These are phyloP conservation scores for Phanerodontia chrysosporium DNA, from an alignment of 768 basidiomycete species.

Conservation along the genomic window DNA sequence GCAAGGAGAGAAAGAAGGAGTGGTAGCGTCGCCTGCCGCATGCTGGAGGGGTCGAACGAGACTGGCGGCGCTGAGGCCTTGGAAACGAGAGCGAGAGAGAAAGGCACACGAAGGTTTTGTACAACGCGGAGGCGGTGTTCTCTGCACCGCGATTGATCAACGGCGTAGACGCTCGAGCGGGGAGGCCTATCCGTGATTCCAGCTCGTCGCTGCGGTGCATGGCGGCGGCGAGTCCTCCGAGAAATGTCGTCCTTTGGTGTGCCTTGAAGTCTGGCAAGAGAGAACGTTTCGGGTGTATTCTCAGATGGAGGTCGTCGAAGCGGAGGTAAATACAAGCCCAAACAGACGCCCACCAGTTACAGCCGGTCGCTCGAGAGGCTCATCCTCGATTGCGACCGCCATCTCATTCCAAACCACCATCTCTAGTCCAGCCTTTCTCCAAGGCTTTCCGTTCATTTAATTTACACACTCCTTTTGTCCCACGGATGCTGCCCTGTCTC, in stretches of 20 bases:
- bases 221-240: background rate
- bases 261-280: too few relatives aligned
- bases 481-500: conserved; percentile 20
- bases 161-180: background rate
- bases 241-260: too few relatives aligned
- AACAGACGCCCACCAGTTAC: background rate
- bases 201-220: background rate
- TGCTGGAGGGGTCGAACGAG: conserved; percentile 9
- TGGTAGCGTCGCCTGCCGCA: conserved; percentile 11
- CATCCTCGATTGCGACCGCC: background rate
- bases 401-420: conserved; percentile 4
- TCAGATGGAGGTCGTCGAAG: background rate
- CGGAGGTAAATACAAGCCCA: background rate
- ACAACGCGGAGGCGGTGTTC: conserved; percentile 2
- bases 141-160: background rate
- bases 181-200: background rate
- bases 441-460: conserved; percentile 18
- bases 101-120: background rate
- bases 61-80: background rate
- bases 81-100: background rate
- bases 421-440: conserved; percentile 1
- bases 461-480: conserved; percentile 4
- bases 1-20: conserved; percentile 13
- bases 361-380: background rate
- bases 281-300: background rate